Evolutionary conservation across 1,284 basidiomycete genomes (phyloP).

Genomic region (Cerioporus squamosus): DNA sequence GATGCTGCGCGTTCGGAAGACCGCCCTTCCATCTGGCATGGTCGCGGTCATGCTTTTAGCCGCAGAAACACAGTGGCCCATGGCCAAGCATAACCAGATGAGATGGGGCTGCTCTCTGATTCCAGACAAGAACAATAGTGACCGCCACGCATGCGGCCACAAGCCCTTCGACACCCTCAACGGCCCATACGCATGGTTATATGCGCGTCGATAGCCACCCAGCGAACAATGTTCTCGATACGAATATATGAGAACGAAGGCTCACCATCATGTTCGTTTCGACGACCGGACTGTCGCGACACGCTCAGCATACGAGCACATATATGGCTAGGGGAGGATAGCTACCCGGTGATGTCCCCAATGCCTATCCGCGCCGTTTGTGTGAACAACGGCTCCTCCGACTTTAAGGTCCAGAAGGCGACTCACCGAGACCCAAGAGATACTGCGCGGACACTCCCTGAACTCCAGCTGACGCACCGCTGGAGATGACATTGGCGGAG

Average conservation of each 20-base stretch:
- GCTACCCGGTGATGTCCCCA: slow-evolving; percentile 80
- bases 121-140: no score
- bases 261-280: slow-evolving; percentile 80
- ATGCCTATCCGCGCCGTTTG: slow-evolving; percentile 48
- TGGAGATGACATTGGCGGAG: slow-evolving; percentile 21
- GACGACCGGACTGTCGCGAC: slow-evolving; percentile 60
- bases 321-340: slow-evolving; percentile 3
- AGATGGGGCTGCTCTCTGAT: no score
- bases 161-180: no score
- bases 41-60: no score
- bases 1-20: no score
- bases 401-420: background rate
- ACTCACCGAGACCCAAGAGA: slow-evolving; percentile 60
- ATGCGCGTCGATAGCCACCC: no score
- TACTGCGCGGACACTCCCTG: slow-evolving; percentile 44
- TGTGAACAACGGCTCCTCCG: background rate
- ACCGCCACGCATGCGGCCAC: no score
- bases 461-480: slow-evolving; percentile 16
- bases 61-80: no score
- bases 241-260: slow-evolving; percentile 3
- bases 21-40: no score
- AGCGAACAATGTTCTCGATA: no score
- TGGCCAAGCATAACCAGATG: no score
- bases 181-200: no score
- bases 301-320: background rate